Evolutionary conservation across 108 stramenopile species (phyloP).

Genomic region (Chaetoceros tenuissimus): DNA sequence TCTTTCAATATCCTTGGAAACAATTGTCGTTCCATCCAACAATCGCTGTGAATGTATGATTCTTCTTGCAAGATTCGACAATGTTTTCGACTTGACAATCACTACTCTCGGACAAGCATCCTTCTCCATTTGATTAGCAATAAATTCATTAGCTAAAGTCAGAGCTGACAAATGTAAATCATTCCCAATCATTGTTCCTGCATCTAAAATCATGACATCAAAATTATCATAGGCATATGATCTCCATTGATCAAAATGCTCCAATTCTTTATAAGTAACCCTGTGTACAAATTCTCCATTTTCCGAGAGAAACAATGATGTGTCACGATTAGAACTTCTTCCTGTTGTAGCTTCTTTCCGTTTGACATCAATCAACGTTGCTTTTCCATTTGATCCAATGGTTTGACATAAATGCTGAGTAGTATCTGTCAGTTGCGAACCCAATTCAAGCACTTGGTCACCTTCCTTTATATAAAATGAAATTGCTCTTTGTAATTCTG

Average conservation of each 20-base stretch:
- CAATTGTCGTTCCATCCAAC: conserved; percentile 3
- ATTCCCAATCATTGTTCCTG: conserved; percentile 15
- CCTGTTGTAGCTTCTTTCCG: conserved; percentile 12
- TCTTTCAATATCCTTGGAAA: neutral
- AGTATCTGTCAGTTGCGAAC: too few relatives aligned
- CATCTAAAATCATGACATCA: conserved; percentile 16
- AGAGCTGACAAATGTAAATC: conserved; percentile 21
- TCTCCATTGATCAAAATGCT: conserved; percentile 8
- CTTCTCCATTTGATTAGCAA: too few relatives aligned
- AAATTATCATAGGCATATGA: conserved; percentile 6
- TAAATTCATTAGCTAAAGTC: conserved; percentile 8
- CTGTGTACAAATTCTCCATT: conserved; percentile 1
- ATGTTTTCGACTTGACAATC: conserved; percentile 21
- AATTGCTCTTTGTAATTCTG: too few relatives aligned
- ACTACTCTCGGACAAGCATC: too few relatives aligned
- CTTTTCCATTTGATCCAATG: conserved; percentile 11
- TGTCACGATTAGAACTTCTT: conserved; percentile 6
- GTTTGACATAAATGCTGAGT: conserved; percentile 11
- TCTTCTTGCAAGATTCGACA: conserved; percentile 15
- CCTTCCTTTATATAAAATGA: too few relatives aligned
- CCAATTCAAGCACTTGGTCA: too few relatives aligned
- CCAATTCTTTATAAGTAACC: conserved; percentile 2
- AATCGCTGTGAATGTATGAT: conserved; percentile 18
- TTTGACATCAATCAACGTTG: conserved; percentile 17
- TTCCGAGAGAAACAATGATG: too few relatives aligned